Percentiles rank a stretch among this genome's conserved stretches.
Evolutionary conservation across 2,329 filamentous ascomycete genomes (phyloP).

Genomic region (Pseudogymnoascus sp.): DNA sequence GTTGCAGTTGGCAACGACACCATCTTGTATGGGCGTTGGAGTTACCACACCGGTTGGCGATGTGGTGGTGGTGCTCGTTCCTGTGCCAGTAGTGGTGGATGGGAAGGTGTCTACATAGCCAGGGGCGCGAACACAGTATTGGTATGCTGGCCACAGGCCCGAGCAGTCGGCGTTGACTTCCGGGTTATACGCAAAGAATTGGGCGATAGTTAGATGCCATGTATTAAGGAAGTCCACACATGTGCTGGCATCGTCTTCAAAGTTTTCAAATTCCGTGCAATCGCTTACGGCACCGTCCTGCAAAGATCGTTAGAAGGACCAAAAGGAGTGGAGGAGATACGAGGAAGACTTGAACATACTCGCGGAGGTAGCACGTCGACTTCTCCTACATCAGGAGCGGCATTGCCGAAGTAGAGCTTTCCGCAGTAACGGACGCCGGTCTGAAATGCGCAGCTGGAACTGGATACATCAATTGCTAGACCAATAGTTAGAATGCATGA

Average conservation of each 20-base stretch:
- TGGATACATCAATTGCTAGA: not conserved
- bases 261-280: not conserved
- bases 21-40: slow-evolving; percentile 25
- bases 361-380: not conserved
- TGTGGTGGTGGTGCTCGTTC: slow-evolving; percentile 15
- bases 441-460: slow-evolving; percentile 1
- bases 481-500: not conserved
- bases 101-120: not conserved
- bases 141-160: slow-evolving; percentile 16
- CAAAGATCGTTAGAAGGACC: not conserved
- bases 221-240: not conserved
- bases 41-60: slow-evolving; percentile 11
- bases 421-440: slow-evolving; percentile 9
- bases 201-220: slow-evolving; percentile 17
- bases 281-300: not conserved
- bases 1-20: slow-evolving; percentile 24
- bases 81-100: not conserved
- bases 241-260: not conserved
- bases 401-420: not conserved
- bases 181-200: slow-evolving; percentile 19
- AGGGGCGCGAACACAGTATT: slow-evolving; percentile 10
- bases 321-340: not conserved
- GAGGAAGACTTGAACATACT: not conserved
- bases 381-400: not conserved
- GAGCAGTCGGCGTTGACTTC: slow-evolving; percentile 18